Evolutionary conservation across 1,284 basidiomycete species (phyloP).

Genomic region (Sporisorium exsertum): DNA sequence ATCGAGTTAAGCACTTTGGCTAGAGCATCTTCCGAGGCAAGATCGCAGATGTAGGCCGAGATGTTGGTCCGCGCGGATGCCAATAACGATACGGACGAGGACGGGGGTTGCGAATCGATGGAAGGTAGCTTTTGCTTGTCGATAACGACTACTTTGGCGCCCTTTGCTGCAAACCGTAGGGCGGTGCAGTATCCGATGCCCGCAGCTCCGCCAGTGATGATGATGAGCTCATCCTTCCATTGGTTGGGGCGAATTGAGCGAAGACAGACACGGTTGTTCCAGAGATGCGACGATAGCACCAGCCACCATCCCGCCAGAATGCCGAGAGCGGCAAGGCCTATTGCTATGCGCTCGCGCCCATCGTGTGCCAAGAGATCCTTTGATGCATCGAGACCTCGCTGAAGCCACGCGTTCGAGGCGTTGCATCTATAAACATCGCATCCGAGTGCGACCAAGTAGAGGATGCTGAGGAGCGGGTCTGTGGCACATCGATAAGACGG

Average conservation of each 20-base stretch:
- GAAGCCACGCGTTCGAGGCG: slow-evolving; percentile 5
- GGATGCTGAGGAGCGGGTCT: slow-evolving; percentile 39
- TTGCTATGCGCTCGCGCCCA: not conserved
- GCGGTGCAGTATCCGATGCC: slow-evolving; percentile 88
- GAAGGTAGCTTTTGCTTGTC: slow-evolving; percentile 71
- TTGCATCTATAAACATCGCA: slow-evolving; percentile 19
- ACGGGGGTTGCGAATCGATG: not conserved
- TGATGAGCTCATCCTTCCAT: slow-evolving; percentile 49
- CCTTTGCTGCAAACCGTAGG: slow-evolving; percentile 82
- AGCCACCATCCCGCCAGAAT: slow-evolving; percentile 27
- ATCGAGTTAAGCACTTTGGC: slow-evolving; percentile 41
- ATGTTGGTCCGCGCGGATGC: slow-evolving; percentile 28
- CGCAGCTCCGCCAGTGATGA: slow-evolving; percentile 76
- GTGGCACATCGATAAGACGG: no score
- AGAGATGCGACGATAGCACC: slow-evolving; percentile 24
- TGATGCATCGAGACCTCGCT: not conserved
- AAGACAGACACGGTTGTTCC: slow-evolving; percentile 38
- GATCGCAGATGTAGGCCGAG: slow-evolving; percentile 55
- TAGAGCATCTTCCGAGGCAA: slow-evolving; percentile 42
- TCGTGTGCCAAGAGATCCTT: not conserved
- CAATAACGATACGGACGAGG: not conserved
- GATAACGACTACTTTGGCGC: slow-evolving; percentile 84
- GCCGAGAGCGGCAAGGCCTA: slow-evolving; percentile 8
- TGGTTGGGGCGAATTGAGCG: slow-evolving; percentile 15
- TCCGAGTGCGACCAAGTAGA: slow-evolving; percentile 11